Base-by-base conservation (phyloP, 2,329 filamentous ascomycete species). In the Magnaporthiopsis incrustans region DNA sequence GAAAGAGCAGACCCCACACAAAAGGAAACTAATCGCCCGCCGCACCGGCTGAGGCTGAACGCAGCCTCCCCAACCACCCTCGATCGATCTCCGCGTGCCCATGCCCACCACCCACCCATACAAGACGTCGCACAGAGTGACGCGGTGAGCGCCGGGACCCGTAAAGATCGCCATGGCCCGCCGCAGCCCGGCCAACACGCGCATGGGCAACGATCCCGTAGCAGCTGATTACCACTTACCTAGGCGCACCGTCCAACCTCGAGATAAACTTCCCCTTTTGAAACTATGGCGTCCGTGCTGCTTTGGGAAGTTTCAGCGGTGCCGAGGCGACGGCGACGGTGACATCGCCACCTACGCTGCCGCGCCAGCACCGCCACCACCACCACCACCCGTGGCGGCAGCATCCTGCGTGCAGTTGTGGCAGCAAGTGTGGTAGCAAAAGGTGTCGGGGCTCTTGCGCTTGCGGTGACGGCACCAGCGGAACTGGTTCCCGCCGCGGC, bases 371-470 rank as follows among this genome's bases (percentile, higher is more conserved):
- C 30, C 44, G 3, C n/a, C 30, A 62, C 32, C 27, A 10, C 30
- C 57, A 6, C 53, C 22, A 6, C 30, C 53, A 14, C 15, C 50
- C 61, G 12, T 30, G 32, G 33, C 33, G 27, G 10, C 57, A 27
- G 18, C 58, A 65, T 81, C 78, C 14, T 75, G 66, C 59, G 71
- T 73, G 66, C 81, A 84, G 4, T 68, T 68, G 56, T 73, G 70
- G 68, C 82, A 85, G 62, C 82, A 77, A n/a, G 68, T 71, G 65
- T 84, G 82, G 66, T 82, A 82, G 70, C 81, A 85, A 59, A 82
- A 78, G 1, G 79, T 80, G 66, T 83, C 78, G 12, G 80, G 79
- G 66, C 78, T 78, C 15, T 74, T 75, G 63, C 73, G 75, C 76
- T 79, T 77, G 63, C 73, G 76, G 66, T 81, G 78, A 44, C 76